Evolutionary conservation across 441 rosid genomes (phyloP).

Genomic region (Adansonia grandidieri): DNA sequence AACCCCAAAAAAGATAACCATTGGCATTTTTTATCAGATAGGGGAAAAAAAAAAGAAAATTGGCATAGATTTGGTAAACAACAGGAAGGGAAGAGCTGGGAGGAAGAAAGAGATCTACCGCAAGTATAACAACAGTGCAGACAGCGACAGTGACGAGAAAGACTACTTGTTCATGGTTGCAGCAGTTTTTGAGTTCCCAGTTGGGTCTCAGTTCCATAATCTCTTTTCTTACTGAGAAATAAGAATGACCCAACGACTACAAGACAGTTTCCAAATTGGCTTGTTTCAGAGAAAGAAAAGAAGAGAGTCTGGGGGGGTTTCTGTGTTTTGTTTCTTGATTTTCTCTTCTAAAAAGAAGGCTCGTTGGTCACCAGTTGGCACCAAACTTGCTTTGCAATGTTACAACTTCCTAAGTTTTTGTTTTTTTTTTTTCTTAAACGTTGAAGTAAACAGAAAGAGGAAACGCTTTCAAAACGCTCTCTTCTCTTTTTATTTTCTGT

Average conservation of each 20-base stretch:
- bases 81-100: too few species aligned
- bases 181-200: slow-evolving; percentile 50
- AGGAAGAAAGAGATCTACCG: slow-evolving; percentile 25
- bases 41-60: neutral
- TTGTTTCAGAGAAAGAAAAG: neutral
- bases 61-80: neutral
- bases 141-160: slow-evolving; percentile 43
- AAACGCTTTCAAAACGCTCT: neutral
- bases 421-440: neutral
- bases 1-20: neutral
- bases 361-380: slow-evolving; percentile 9
- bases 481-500: neutral
- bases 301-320: neutral
- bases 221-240: slow-evolving; percentile 10
- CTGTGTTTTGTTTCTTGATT: too few species aligned
- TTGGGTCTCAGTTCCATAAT: slow-evolving; percentile 15
- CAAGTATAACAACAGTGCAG: slow-evolving; percentile 52
- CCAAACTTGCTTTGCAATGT: neutral
- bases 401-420: neutral
- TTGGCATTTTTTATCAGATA: slow-evolving; percentile 8
- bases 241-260: slow-evolving; percentile 16
- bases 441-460: neutral
- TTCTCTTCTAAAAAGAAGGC: neutral
- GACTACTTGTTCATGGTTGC: slow-evolving; percentile 48
- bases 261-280: neutral